Evolutionary conservation across 164 flowering plant genomes (phyloP), one percentile per base, ranked within the genome.

Genomic region (Tetracentron sinense): DNA sequence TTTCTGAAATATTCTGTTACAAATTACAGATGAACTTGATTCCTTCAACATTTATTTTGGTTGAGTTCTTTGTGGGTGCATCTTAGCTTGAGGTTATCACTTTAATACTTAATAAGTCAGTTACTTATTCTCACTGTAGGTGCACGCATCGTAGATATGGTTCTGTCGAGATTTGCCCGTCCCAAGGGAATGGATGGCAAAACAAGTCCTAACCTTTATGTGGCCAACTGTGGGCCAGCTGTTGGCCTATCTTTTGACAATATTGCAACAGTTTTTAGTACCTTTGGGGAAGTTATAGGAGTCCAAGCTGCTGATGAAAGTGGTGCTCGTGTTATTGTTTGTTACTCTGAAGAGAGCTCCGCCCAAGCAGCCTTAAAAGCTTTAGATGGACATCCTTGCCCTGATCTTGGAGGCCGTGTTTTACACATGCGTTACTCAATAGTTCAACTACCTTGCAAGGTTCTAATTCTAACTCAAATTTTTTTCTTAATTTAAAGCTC

Each of bases 171-270:
- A 76, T 87, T 89, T 48, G 56, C 56, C 16, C 84, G 81, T 27
- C 84, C 85, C 0, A 83, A 73, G 54, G 64, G 62, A 31, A 65
- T 14, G 27, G 72, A 50, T 14, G 70, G 61, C 22, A 74, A 74
- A 26, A 22, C 65, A 12, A 86, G 80, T 63, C 78, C 89, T 5
- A 81, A 88, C 56, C 88, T 94, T 2, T 94, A 65, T 60, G 98
- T 94, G 19, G 98, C 98, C 52, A 91, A 94, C 66, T 91, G 97
- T 57, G 96, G 98, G 4, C 97, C 98, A 0, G 83, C 89, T 0
- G 90, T 94, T 7, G 97, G 97, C 10, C 31, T 85, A 20, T 78
- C 93, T 12, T 66, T 78, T 11, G 89, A 84, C 7, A 6, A 72
- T 2, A 86, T 94, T n/a, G 74, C 77, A 0, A 56, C 81, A 7